phyloP scores from a whole-genome alignment of 1,139 yeast genomes.

The Saccharomycopsis hybrid region DNA sequence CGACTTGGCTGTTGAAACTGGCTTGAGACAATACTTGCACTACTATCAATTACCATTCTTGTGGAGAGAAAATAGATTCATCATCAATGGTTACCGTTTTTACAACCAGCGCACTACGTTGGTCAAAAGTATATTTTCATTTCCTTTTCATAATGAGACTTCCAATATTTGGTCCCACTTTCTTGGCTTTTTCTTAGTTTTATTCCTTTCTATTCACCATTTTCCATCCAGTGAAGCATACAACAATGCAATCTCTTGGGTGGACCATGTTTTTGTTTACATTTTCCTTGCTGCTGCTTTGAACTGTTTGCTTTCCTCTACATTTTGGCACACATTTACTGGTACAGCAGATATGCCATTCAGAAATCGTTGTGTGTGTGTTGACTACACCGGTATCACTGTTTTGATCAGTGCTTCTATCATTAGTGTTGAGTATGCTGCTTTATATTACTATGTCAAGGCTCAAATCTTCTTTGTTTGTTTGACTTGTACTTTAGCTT shows the following conservation, averaged over 20 bases:
- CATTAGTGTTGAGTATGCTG: constrained; percentile 75
- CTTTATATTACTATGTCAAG: constrained; percentile 57
- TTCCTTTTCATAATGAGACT: constrained; percentile 77
- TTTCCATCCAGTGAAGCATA: constrained; percentile 52
- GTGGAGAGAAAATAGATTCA: constrained; percentile 90
- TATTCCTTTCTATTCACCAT: constrained; percentile 50
- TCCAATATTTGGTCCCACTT: constrained; percentile 93
- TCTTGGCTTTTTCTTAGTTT: constrained; percentile 54
- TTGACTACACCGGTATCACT: constrained; percentile 93
- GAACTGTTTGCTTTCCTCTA: constrained; percentile 71
- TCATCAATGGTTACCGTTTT: constrained; percentile 80
- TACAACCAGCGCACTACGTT: constrained; percentile 25
- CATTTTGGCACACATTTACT: constrained; percentile 88
- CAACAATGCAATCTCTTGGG: constrained; percentile 28
- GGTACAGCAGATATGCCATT: constrained; percentile 61
- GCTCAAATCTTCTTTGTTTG: constrained; percentile 45
- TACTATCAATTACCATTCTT: constrained; percentile 85
- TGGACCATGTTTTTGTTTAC: constrained; percentile 47
- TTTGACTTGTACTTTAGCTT: constrained; percentile 61
- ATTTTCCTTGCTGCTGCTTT: constrained; percentile 66
- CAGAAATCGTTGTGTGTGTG: constrained; percentile 78
- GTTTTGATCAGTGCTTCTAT: constrained; percentile 87
- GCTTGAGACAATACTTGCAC: constrained; percentile 55
- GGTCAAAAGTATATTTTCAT: constrained; percentile 23
- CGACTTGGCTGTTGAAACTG: constrained; percentile 43